A percentile compares a stretch with the other conserved stretches of the same genome.
Evolutionary conservation across 2,329 filamentous ascomycete genomes (phyloP).

Genomic region (Cryphonectria nitschkei): DNA sequence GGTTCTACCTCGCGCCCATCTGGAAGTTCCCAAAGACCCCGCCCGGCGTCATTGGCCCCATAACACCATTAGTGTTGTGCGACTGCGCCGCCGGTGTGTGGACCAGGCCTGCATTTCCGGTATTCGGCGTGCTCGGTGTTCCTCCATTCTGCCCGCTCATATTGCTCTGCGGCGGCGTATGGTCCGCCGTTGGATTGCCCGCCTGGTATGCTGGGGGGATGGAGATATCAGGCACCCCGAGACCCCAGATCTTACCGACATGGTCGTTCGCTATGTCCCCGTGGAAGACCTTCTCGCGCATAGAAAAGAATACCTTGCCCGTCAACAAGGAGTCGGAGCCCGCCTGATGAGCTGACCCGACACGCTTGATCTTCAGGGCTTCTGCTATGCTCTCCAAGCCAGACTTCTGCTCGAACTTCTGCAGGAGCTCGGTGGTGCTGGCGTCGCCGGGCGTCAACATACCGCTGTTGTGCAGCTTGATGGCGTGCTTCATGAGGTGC

Average conservation of each 20-base stretch:
- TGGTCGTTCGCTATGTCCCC: conserved; percentile 81
- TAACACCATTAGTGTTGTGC: conserved; percentile 61
- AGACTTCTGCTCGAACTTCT: conserved; percentile 86
- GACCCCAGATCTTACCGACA: conserved; percentile 88
- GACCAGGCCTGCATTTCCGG: conserved; percentile 54
- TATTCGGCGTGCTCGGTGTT: conserved; percentile 66
- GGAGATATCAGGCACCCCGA: conserved; percentile 72
- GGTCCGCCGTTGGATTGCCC: conserved; percentile 37
- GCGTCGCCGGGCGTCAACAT: conserved; percentile 67
- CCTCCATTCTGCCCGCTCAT: conserved; percentile 50
- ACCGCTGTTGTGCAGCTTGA: conserved; percentile 66
- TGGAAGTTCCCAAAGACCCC: conserved; percentile 78
- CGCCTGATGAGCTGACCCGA: conserved; percentile 87
- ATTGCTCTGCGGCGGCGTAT: conserved; percentile 44
- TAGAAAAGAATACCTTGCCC: conserved; percentile 91
- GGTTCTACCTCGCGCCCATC: conserved; percentile 42
- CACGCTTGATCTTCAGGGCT: conserved; percentile 84
- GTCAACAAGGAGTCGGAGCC: conserved; percentile 93
- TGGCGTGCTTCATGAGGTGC: conserved; percentile 91
- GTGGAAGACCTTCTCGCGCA: conserved; percentile 86
- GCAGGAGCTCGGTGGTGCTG: conserved; percentile 72
- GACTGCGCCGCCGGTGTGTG: conserved; percentile 54
- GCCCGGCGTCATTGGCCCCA: conserved; percentile 77
- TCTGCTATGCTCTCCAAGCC: conserved; percentile 93
- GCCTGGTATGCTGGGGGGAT: conserved; percentile 21